phyloP scores from a whole-genome alignment of 1,139 yeast genomes.

The Yamadazyma dushanensis region DNA sequence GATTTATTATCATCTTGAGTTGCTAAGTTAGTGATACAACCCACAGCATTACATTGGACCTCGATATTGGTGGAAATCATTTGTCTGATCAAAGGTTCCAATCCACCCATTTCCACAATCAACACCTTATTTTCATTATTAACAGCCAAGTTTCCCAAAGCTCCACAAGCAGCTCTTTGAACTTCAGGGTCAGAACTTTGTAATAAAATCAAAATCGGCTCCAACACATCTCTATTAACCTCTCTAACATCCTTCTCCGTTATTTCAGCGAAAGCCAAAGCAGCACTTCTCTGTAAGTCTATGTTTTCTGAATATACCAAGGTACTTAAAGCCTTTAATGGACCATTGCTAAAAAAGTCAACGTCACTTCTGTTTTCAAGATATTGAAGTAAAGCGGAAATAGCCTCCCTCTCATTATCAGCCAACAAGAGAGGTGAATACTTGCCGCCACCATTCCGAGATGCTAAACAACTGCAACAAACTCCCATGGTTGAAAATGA shows the following conservation, averaged over 20 bases:
- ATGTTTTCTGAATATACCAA: conserved; percentile 92
- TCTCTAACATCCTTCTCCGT: conserved; percentile 94
- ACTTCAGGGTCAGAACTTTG: conserved; percentile 92
- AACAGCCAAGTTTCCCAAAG: conserved; percentile 94
- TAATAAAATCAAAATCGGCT: conserved; percentile 84
- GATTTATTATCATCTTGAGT: conserved; percentile 98
- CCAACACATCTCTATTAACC: conserved; percentile 86
- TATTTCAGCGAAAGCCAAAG: conserved; percentile 96
- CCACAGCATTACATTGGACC: conserved; percentile 98
- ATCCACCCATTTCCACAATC: conserved; percentile 97
- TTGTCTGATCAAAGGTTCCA: conserved; percentile 93
- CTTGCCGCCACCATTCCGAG: conserved; percentile 39
- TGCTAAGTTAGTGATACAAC: conserved; percentile 96
- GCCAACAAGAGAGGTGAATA: conserved; percentile 82
- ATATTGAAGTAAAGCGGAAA: conserved; percentile 82
- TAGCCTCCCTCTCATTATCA: conserved; percentile 97
- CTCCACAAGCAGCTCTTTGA: conserved; percentile 98
- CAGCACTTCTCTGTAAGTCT: conserved; percentile 95
- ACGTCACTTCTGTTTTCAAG: conserved; percentile 82
- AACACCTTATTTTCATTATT: conserved; percentile 90
- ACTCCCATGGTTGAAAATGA: too few species aligned
- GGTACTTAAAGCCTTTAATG: conserved; percentile 84
- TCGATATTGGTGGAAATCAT: conserved; percentile 97
- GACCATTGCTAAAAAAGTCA: conserved; percentile 91
- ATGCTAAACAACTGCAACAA: conserved; percentile 61